A percentile compares a stretch with the other conserved stretches of the same genome.
Evolutionary conservation across 2,329 filamentous ascomycete genomes (phyloP).

Genomic region (Curvularia spicifera): DNA sequence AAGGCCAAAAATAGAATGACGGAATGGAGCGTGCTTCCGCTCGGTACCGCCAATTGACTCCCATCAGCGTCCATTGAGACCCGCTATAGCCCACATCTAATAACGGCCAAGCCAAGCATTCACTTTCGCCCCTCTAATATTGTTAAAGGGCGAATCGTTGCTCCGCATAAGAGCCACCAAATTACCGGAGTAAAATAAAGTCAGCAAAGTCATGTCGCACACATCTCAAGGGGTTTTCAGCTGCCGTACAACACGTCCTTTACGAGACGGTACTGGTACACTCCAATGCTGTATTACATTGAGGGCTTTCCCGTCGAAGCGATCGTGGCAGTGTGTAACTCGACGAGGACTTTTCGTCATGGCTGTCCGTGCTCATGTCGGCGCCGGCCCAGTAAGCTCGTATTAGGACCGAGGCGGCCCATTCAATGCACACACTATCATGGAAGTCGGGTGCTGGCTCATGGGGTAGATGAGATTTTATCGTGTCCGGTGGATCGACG

Average conservation of each 20-base stretch:
- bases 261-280: neutral
- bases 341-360: constrained; percentile 7
- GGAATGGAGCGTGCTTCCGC: neutral
- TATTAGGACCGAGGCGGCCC: constrained; percentile 11
- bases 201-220: constrained; percentile 7
- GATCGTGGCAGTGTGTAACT: neutral
- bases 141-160: neutral
- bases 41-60: neutral
- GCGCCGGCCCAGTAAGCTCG: constrained; percentile 16
- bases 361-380: neutral
- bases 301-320: neutral
- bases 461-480: constrained; percentile 15
- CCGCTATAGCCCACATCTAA: constrained; percentile 9
- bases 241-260: neutral
- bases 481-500: constrained; percentile 6
- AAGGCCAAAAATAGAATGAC: constrained; percentile 2
- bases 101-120: constrained; percentile 4
- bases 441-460: constrained; percentile 2
- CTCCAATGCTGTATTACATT: neutral
- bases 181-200: neutral
- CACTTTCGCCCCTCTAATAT: neutral
- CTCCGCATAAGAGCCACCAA: neutral
- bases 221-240: neutral
- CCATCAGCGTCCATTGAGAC: constrained; percentile 3
- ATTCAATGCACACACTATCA: constrained; percentile 1